Percentiles rank a stretch among this genome's conserved stretches.
phyloP scores from a whole-genome alignment of 1,284 basidiomycete genomes.

The Xerocomus nothofagi region DNA sequence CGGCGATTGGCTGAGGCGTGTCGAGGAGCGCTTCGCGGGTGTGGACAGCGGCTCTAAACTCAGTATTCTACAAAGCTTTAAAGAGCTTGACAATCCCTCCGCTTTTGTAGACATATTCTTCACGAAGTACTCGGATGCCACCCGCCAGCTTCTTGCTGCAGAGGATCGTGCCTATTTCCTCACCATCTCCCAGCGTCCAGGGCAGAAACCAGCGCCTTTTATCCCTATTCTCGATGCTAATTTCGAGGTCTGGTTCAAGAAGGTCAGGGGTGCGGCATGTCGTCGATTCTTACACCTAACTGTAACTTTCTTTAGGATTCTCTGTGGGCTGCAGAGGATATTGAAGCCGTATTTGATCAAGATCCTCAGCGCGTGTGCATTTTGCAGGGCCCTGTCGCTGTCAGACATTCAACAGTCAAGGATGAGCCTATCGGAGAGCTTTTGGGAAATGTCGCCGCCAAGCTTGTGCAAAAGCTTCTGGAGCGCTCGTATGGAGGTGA shows the following conservation, averaged over 20 bases:
- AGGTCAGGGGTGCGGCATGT: slow-evolving; percentile 50
- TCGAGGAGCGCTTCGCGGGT: slow-evolving; percentile 97
- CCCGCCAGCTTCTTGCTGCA: slow-evolving; percentile 85
- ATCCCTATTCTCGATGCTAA: slow-evolving; percentile 93
- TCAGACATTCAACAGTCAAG: slow-evolving; percentile 82
- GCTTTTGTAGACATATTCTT: slow-evolving; percentile 85
- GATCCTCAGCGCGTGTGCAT: slow-evolving; percentile 98
- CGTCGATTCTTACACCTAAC: slow-evolving; percentile 19
- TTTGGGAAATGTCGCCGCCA: slow-evolving; percentile 82
- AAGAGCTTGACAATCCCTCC: slow-evolving; percentile 79
- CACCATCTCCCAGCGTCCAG: slow-evolving; percentile 89
- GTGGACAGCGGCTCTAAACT: slow-evolving; percentile 81
- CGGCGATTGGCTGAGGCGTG: slow-evolving; percentile 94
- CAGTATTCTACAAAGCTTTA: slow-evolving; percentile 89
- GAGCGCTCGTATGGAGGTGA: slow-evolving; percentile 82
- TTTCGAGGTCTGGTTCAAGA: slow-evolving; percentile 99
- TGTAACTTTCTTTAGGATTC: slow-evolving; percentile 66
- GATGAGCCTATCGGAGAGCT: slow-evolving; percentile 94
- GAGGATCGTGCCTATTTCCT: slow-evolving; percentile 97
- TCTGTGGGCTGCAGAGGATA: slow-evolving; percentile 97
- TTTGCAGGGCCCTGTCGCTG: slow-evolving; percentile 95
- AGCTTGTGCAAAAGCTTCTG: slow-evolving; percentile 81
- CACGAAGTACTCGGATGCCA: slow-evolving; percentile 78
- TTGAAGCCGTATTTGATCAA: slow-evolving; percentile 97
- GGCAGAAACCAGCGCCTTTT: slow-evolving; percentile 98